Percentiles rank a stretch among this genome's conserved stretches.
phyloP scores from a whole-genome alignment of 139 green algal species.

The Pleodorina starrii region DNA sequence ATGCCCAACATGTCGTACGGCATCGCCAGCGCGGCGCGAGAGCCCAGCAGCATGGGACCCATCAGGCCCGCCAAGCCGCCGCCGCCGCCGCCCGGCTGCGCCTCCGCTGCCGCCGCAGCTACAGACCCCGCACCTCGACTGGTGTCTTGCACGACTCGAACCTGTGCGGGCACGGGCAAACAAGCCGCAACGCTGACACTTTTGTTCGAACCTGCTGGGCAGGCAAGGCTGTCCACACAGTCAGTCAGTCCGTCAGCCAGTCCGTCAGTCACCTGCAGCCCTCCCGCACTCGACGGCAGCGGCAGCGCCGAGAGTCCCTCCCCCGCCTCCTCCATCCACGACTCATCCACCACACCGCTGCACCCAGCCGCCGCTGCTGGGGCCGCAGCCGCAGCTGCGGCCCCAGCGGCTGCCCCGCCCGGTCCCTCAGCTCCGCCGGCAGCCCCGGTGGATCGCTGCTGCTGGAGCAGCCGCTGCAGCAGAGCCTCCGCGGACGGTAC shows the following conservation, averaged over 20 bases:
- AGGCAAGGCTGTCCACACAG: not conserved
- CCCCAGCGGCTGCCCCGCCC: not conserved
- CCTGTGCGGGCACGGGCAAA: not conserved
- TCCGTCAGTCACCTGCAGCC: conserved; percentile 28
- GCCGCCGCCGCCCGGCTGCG: not conserved
- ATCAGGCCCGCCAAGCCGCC: conserved; percentile 13
- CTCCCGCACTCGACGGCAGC: not conserved
- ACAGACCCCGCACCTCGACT: not conserved
- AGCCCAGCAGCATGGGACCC: conserved; percentile 60
- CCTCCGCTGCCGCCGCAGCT: not conserved
- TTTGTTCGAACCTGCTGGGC: not conserved
- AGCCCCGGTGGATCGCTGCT: not conserved
- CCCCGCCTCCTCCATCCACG: conserved; percentile 11
- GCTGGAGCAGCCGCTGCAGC: not conserved
- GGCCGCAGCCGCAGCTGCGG: not conserved
- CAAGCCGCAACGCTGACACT: too few relatives aligned
- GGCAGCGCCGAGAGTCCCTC: not conserved
- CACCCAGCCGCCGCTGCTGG: not conserved
- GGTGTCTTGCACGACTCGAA: not conserved
- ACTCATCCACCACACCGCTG: not conserved
- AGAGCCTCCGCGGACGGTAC: not conserved
- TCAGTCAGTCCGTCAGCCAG: not conserved
- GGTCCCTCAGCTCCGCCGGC: not conserved
- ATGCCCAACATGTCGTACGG: conserved; percentile 70
- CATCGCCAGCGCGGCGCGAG: conserved; percentile 61